phyloP scores from a whole-genome alignment of 2,329 filamentous ascomycete species.

The Grosmannia clavigera region DNA sequence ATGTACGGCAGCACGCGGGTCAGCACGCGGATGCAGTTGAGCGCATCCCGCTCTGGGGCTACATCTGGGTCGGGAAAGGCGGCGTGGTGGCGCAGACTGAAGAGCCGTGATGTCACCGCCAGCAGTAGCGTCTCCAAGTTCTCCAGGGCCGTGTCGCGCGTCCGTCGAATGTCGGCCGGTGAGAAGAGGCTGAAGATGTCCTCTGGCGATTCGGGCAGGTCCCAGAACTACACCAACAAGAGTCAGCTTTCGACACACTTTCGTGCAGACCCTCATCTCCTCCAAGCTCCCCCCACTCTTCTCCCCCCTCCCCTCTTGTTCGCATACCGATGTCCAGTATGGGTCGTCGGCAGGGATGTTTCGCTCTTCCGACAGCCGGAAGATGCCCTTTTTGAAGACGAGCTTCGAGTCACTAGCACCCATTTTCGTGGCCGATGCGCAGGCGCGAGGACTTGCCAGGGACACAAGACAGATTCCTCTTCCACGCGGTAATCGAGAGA shows the following conservation, averaged over 20 bases:
- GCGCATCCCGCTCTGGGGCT: conserved; percentile 73
- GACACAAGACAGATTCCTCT: not conserved
- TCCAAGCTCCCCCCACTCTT: conserved; percentile 1
- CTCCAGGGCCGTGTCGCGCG: conserved; percentile 69
- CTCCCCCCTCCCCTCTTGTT: not conserved
- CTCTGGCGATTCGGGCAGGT: conserved; percentile 87
- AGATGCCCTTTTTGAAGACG: conserved; percentile 97
- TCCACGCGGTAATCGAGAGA: not conserved
- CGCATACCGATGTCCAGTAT: conserved; percentile 75
- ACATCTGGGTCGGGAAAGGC: conserved; percentile 81
- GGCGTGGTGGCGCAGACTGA: conserved; percentile 72
- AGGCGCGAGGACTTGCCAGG: not conserved
- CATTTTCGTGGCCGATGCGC: conserved; percentile 41
- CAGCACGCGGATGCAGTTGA: conserved; percentile 88
- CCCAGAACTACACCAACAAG: conserved; percentile 67
- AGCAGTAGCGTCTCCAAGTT: conserved; percentile 85
- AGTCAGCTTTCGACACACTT: not conserved
- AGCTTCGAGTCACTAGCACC: conserved; percentile 98
- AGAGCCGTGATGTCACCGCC: conserved; percentile 70
- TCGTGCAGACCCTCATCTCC: too few species aligned
- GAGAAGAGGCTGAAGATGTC: conserved; percentile 96
- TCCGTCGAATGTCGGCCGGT: conserved; percentile 74
- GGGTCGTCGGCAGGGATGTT: conserved; percentile 77
- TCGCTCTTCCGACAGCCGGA: conserved; percentile 83
- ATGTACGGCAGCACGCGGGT: conserved; percentile 83